Conservation (phyloP, 805 yeast species). For the Ogataea minuta region DNA sequence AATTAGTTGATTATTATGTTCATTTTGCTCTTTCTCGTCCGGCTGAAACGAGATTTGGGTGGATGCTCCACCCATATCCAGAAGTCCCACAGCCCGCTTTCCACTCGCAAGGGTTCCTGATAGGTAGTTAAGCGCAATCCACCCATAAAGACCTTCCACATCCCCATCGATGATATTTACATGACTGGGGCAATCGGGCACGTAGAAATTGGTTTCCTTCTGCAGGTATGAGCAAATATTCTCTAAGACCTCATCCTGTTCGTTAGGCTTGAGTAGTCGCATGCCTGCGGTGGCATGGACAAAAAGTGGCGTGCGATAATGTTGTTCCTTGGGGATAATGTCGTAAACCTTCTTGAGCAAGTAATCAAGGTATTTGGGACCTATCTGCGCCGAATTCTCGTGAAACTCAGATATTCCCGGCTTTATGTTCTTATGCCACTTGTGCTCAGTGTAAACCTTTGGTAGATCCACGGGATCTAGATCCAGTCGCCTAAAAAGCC, state of each 20-base stretch:
- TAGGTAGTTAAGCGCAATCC: constrained; percentile 62
- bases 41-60: constrained; percentile 68
- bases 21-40: constrained; percentile 41
- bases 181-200: constrained; percentile 63
- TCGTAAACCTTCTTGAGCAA: constrained; percentile 48
- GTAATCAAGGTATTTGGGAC: constrained; percentile 48
- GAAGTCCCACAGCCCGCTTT: constrained; percentile 48
- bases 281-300: constrained; percentile 72
- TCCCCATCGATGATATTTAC: constrained; percentile 63
- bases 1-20: constrained; percentile 47
- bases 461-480: constrained; percentile 16
- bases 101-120: constrained; percentile 41
- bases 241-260: constrained; percentile 41
- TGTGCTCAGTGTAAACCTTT: constrained; percentile 30
- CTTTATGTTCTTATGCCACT: constrained; percentile 51
- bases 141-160: constrained; percentile 63
- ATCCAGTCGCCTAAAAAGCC: constrained; percentile 10
- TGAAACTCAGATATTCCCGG: constrained; percentile 59
- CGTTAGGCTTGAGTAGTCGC: constrained; percentile 53
- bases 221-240: constrained; percentile 50
- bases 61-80: constrained; percentile 66
- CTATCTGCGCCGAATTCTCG: constrained; percentile 47
- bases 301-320: constrained; percentile 61
- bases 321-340: constrained; percentile 60
- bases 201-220: constrained; percentile 45